Evolutionary conservation across 495 filamentous ascomycete genomes (phyloP), one percentile per base, ranked within the genome.

Genomic region (Sporormia fimetaria): DNA sequence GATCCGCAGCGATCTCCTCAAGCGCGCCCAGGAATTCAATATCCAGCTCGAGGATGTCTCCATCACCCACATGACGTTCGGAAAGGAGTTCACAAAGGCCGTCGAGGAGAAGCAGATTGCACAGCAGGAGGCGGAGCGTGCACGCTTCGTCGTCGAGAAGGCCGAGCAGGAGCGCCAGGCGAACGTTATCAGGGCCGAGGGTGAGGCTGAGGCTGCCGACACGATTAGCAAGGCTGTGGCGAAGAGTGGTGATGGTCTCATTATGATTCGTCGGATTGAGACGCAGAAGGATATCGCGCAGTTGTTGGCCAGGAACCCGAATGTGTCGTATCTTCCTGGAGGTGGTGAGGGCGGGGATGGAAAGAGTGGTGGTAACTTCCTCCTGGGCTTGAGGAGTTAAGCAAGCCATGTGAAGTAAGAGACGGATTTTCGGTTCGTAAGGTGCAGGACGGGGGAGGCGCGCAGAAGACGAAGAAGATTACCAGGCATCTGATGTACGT

Each of bases 21-120:
- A 86, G 71, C 87, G 90, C 37, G 90, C 90, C n/a, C 58, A 75
- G 34, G 92, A 99, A 63, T 99, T 99, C 77, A 95, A 99, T 71
- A 99, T 99, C 63, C 82, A 83, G 22, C 82, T 99, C 28, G 90
- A 99, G 64, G 90, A 99, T 57, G 90, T 99, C 42, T 92, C 83
- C 54, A 99, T 99, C 70, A 99, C 90, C 28, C 90, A 99, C 76
- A 96, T 99, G 90, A 96, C 90, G 39, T 99, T 99, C 64, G 90
- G 90, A 41, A 87, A 86, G 68, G 90, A 99, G 67, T 99, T 99
- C 78, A 99, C 90, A 43, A 76, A 77, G 49, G 90, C 90, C 45
- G 90, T 99, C 55, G 90, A 99, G 69, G 92, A 99, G 73, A 99
- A 99, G 75, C 90, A 99, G 71, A 99, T 99, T 63, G 90, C 90